Evolutionary conservation across 2,329 filamentous ascomycete genomes (phyloP), one percentile per base, ranked within the genome.

Genomic region (Claviceps africana): DNA sequence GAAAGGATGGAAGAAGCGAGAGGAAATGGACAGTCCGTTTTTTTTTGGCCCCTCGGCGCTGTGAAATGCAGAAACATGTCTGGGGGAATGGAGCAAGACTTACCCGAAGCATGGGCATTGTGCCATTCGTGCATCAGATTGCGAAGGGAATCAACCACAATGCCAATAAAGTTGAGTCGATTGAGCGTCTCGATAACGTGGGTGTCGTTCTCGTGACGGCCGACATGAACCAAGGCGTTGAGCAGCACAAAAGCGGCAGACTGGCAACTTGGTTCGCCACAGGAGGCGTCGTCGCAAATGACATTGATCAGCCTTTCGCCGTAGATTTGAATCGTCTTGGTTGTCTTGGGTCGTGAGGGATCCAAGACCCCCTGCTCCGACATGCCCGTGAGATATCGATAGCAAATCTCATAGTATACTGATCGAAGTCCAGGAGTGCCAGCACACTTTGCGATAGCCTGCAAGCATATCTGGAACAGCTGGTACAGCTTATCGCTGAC

Each of bases 211-310:
- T 91, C 85, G 37, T 81, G 75, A 51, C 80, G 81, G 46, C 85
- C 85, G 50, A 95, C 72, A 44, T 81, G 79, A 33, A 94, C 82
- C 15, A 97, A 69, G 1, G 85, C 79, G 51, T 86, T 83, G 35
- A 98, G 74, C n/a, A 97, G 75, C 39, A 96, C 78, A 44, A 97
- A 73, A 11, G 93, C 89, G 1, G 91, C 85, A 3, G 94, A 82
- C 62, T 94, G 86, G 65, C 88, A 94, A 13, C 77, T 79, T 39
- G 86, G 78, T 61, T 91, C 85, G 40, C 89, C 88, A 54, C 85
- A 83, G 65, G 90, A 91, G 21, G 89, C 90, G 70, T 98, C 93
- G 62, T 98, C 93, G 63, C 90, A 96, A 44, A 96, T 76, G 28
- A 88, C 82, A 59, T 91, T 88, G 55, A 97, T 78, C 40, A 97